These are phyloP conservation scores for Bombardia bombarda DNA, from an alignment of 495 filamentous ascomycete species.

Conservation along the genomic window DNA sequence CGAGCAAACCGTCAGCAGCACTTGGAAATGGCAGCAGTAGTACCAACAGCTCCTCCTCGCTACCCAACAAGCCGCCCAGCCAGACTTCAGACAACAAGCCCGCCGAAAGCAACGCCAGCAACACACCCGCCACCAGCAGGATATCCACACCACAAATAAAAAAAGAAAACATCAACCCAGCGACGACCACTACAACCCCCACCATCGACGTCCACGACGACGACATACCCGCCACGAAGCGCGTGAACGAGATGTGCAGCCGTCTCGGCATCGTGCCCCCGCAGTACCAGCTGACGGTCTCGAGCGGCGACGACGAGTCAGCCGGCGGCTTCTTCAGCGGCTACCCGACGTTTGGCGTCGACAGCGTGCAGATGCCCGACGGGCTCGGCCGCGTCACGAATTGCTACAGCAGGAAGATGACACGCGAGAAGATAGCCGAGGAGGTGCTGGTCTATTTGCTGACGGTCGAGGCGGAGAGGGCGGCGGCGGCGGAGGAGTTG, in stretches of 20 bases:
- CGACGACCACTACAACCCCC: not conserved
- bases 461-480: constrained; percentile 7
- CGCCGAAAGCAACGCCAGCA: not conserved
- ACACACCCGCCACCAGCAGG: not conserved
- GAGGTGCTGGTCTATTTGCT: constrained; percentile 16
- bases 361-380: constrained; percentile 11
- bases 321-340: constrained; percentile 14
- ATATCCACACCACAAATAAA: not conserved
- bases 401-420: constrained; percentile 15
- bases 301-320: not conserved
- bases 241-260: constrained; percentile 13
- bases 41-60: not conserved
- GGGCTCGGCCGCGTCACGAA: constrained; percentile 14
- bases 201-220: constrained; percentile 3
- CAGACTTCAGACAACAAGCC: not conserved
- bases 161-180: not conserved
- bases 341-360: constrained; percentile 12
- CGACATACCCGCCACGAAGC: constrained; percentile 3
- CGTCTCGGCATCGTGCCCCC: constrained; percentile 12
- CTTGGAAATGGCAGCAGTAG: not conserved
- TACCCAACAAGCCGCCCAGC: not conserved
- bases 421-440: constrained; percentile 26
- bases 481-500: constrained; percentile 1
- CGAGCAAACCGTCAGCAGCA: not conserved
- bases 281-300: constrained; percentile 5